These are phyloP conservation scores for Backusella morwellensis DNA, from an alignment of 192 early-diverging fungal genomes.

Conservation along the genomic window DNA sequence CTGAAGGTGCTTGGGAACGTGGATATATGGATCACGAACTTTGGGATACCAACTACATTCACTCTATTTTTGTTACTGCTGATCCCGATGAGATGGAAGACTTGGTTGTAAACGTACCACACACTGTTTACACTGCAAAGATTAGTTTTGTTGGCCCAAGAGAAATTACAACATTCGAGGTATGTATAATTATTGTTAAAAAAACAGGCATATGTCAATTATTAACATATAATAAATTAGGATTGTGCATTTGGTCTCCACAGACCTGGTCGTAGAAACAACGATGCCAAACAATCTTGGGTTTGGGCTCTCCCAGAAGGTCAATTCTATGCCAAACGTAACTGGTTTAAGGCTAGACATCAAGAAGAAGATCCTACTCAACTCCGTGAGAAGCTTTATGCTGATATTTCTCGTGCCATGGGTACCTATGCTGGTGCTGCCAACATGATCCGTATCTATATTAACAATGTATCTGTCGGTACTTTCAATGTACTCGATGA, in stretches of 20 bases:
- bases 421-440: conserved; percentile 44
- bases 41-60: conserved; percentile 48
- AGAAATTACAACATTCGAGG: conserved; percentile 32
- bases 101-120: conserved; percentile 23
- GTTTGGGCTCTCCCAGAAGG: conserved; percentile 31
- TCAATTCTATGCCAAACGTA: conserved; percentile 31
- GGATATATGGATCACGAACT: conserved; percentile 22
- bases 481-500: conserved; percentile 51
- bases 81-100: conserved; percentile 21
- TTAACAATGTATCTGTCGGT: conserved; percentile 40
- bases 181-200: conserved; percentile 13
- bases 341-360: conserved; percentile 45
- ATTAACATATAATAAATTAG: conserved; percentile 13
- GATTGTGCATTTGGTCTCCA: conserved; percentile 45
- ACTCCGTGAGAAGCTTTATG: conserved; percentile 50
- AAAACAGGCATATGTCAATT: background rate
- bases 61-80: conserved; percentile 40
- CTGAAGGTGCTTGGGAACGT: conserved; percentile 37
- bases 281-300: conserved; percentile 53
- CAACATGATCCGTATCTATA: conserved; percentile 44
- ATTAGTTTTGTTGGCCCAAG: conserved; percentile 38
- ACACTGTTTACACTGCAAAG: conserved; percentile 17
- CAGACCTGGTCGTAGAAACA: conserved; percentile 44
- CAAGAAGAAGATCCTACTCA: conserved; percentile 52
- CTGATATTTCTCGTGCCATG: conserved; percentile 39